Evolutionary conservation across 768 basidiomycete species (phyloP), one percentile per base, ranked within the genome.

Genomic region (Auricularia heimuer): DNA sequence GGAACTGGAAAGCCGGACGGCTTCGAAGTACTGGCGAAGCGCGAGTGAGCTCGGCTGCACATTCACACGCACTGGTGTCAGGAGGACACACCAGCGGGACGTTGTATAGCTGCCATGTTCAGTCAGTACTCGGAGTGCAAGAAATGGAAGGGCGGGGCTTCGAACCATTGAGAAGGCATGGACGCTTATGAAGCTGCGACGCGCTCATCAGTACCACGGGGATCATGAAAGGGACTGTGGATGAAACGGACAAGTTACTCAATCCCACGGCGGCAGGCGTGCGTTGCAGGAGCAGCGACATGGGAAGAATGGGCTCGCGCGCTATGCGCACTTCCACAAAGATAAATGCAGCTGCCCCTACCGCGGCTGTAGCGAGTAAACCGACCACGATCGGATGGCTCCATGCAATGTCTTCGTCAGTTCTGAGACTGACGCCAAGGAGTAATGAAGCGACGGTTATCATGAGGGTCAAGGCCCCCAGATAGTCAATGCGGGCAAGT

Each of bases 251-350:
- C 72, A 96, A 81, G 75, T 94, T 95, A 58, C 84, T 83, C 62
- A 95, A 65, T 3, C 91, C 90, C 35, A 94, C 85, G 11, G 90
- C 88, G 21, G 94, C 75, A 3, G 92, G 92, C 29, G 90, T 94
- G 64, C 94, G 80, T 71, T 86, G 84, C 37, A 81, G 83, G 39
- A 95, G 82, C 64, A 95, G 77, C 63, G 83, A 83, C 67, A 97
- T 76, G 61, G 96, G 96, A 86, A 99, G 89, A 62, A 98, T 89
- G 16, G 97, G 97, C 73, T 89, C 90, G 3, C 83, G 80, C 3
- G 91, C 85, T 79, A 83, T 86, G 68, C 82, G 80, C 65, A 85
- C 85, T 76, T 99, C 96, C 33, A 92, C 90, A 58, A 84, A 72
- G 36, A 95, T 72, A 74, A 99, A 98, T 2, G 79, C 70, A 4